Conservation (phyloP, 2,329 filamentous ascomycete genomes). For the Aureobasidium zeae region DNA sequence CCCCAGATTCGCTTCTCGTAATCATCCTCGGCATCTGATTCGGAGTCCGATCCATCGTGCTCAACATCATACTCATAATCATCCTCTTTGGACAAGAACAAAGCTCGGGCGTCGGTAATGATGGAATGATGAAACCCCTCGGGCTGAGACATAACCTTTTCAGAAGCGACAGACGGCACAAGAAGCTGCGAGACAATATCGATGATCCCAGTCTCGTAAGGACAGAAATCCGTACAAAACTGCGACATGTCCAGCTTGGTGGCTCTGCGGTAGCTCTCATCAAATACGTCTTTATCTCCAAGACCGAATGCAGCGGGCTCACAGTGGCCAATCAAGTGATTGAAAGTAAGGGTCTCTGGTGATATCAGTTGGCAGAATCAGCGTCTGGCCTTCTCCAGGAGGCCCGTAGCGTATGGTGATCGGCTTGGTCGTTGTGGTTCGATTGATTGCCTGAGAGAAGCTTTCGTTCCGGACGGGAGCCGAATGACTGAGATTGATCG, state of each 20-base stretch:
- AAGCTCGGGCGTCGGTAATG: too few relatives aligned
- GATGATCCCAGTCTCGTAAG: conserved; percentile 45
- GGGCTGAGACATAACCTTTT: too few relatives aligned
- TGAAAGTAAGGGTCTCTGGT: not conserved
- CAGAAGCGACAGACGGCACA: conserved; percentile 29
- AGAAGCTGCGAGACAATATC: conserved; percentile 42
- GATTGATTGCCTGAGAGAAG: not conserved
- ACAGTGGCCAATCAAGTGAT: conserved; percentile 19
- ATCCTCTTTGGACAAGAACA: too few relatives aligned
- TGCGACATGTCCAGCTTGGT: conserved; percentile 38
- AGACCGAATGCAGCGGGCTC: conserved; percentile 43
- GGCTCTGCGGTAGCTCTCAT: conserved; percentile 46
- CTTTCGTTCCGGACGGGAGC: not conserved
- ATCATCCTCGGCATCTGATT: too few relatives aligned
- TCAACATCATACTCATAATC: too few relatives aligned
- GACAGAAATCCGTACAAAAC: conserved; percentile 45
- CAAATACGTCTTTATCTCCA: conserved; percentile 38
- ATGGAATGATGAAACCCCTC: too few relatives aligned
- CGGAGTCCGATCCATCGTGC: too few relatives aligned
- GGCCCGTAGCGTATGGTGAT: conserved; percentile 13
- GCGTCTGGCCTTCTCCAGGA: not conserved
- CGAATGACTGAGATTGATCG: not conserved
- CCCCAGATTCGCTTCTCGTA: too few relatives aligned
- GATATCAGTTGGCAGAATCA: conserved; percentile 5
- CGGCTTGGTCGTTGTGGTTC: not conserved